Percentiles rank a stretch among this genome's conserved stretches.
Conservation (phyloP, 768 basidiomycete species). For the Termitomyces sp. region DNA sequence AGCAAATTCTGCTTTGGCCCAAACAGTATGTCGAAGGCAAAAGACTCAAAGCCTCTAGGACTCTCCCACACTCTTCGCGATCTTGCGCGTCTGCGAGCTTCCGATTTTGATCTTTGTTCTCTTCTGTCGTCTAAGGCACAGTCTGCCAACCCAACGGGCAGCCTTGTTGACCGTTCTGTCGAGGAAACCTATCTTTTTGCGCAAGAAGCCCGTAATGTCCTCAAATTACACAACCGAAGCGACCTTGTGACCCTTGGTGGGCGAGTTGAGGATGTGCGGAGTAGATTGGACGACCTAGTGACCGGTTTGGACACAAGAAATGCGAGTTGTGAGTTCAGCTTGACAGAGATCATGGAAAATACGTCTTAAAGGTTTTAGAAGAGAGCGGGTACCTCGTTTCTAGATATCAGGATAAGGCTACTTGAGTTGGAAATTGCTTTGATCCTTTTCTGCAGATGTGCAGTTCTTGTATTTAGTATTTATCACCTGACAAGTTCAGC, state of each 20-base stretch:
- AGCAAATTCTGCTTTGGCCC: background rate
- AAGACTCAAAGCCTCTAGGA: conserved; percentile 44
- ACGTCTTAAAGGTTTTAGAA: background rate
- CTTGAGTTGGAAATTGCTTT: background rate
- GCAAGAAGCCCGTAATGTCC: conserved; percentile 47
- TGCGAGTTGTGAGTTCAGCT: conserved; percentile 5
- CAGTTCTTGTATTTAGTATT: too few species aligned
- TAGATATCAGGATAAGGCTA: background rate
- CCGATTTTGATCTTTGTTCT: conserved; percentile 33
- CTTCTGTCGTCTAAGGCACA: conserved; percentile 17
- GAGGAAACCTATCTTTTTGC: conserved; percentile 56
- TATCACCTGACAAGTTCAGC: background rate
- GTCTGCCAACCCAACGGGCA: conserved; percentile 12
- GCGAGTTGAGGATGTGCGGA: conserved; percentile 51
- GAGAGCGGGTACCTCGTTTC: background rate
- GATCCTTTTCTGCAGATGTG: too few species aligned
- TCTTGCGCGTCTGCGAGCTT: conserved; percentile 64
- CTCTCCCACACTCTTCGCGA: conserved; percentile 62
- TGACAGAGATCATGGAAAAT: background rate
- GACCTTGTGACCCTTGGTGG: conserved; percentile 48
- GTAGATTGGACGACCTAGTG: conserved; percentile 49
- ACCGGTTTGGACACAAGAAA: conserved; percentile 21
- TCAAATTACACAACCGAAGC: conserved; percentile 47
- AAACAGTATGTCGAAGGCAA: conserved; percentile 15
- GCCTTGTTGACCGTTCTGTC: conserved; percentile 31